Conservation (phyloP, 768 basidiomycete species). For the Auricularia auricula-judae region DNA sequence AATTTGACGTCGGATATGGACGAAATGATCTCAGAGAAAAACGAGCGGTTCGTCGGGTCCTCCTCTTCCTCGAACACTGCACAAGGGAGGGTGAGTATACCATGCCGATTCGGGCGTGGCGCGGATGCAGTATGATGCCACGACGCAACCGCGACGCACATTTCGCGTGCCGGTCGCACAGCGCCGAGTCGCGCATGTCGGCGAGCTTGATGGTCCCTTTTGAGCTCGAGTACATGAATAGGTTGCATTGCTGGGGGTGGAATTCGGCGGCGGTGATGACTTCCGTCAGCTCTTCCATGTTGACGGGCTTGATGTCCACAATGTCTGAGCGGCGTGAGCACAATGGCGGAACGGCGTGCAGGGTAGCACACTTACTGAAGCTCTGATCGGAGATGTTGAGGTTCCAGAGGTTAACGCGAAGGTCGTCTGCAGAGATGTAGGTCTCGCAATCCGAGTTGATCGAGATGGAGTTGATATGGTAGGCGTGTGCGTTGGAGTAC, state of each 20-base stretch:
- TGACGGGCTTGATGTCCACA: conserved; percentile 98
- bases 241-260: conserved; percentile 93
- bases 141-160: conserved; percentile 39
- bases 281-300: conserved; percentile 99
- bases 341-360: not conserved
- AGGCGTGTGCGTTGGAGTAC: conserved; percentile 97
- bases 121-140: conserved; percentile 2
- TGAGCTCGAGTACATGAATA: conserved; percentile 99
- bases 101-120: not conserved
- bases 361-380: conserved; percentile 64
- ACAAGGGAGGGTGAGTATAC: conserved; percentile 2
- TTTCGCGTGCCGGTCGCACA: conserved; percentile 95
- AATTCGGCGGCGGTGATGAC: conserved; percentile 99
- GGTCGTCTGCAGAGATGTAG: conserved; percentile 97
- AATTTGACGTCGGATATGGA: conserved; percentile 99
- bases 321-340: conserved; percentile 52
- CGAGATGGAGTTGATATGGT: conserved; percentile 99
- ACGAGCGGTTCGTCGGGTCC: conserved; percentile 92
- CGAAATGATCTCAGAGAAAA: conserved; percentile 99
- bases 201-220: conserved; percentile 99
- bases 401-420: conserved; percentile 97
- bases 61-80: conserved; percentile 98
- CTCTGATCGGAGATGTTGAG: conserved; percentile 97
- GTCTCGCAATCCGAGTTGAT: conserved; percentile 99
- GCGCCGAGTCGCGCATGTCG: conserved; percentile 96